These are phyloP conservation scores for Stachybotrys echinatus DNA, from an alignment of 2,329 filamentous ascomycete species.

Conservation along the genomic window DNA sequence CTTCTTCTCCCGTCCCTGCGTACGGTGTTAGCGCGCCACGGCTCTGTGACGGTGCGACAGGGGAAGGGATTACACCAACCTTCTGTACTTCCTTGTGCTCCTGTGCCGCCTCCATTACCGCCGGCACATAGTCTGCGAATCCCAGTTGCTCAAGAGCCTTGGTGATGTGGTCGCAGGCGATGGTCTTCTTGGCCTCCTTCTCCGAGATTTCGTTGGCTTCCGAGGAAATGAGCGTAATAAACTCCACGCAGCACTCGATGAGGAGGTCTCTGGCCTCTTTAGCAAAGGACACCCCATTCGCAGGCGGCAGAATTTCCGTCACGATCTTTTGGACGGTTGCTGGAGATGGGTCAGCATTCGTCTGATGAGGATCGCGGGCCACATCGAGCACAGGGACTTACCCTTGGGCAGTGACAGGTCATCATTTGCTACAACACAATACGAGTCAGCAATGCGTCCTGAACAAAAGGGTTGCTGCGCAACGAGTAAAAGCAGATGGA, in stretches of 20 bases:
- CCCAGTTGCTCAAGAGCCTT: conserved; percentile 89
- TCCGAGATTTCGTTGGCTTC: conserved; percentile 99
- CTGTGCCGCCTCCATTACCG: conserved; percentile 78
- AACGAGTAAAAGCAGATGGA: background rate
- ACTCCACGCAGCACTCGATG: conserved; percentile 98
- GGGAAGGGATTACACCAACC: conserved; percentile 38
- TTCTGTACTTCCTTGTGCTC: conserved; percentile 93
- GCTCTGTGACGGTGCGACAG: background rate
- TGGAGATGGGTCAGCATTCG: conserved; percentile 25
- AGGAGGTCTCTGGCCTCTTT: conserved; percentile 93
- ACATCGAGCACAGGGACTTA: conserved; percentile 24
- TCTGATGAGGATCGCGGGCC: background rate
- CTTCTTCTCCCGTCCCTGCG: conserved; percentile 88
- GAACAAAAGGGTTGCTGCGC: background rate
- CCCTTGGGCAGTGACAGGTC: conserved; percentile 62
- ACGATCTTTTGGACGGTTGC: conserved; percentile 82
- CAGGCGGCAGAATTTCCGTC: conserved; percentile 79
- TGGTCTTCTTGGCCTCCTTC: conserved; percentile 98
- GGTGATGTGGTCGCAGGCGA: conserved; percentile 95
- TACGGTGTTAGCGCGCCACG: conserved; percentile 40
- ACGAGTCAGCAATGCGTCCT: conserved; percentile 23
- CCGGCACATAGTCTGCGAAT: conserved; percentile 86
- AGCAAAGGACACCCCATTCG: conserved; percentile 75
- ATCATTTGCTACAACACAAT: conserved; percentile 50
- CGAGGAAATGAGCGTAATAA: conserved; percentile 96